phyloP scores from a whole-genome alignment of 2,329 filamentous ascomycete species.

The Fonsecaea erecta region DNA sequence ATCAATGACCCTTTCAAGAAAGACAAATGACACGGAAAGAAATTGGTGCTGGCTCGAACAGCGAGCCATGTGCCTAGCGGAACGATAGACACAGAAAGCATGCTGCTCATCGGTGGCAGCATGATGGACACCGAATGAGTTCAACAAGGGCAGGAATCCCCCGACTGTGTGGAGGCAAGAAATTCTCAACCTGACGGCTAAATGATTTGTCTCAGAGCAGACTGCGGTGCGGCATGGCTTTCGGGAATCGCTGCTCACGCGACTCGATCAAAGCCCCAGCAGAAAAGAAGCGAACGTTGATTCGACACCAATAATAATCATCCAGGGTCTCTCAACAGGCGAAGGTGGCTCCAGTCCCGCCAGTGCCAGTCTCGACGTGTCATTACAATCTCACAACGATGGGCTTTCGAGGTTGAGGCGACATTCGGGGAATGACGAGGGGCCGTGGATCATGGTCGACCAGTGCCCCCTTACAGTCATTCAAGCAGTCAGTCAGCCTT shows the following conservation, averaged over 20 bases:
- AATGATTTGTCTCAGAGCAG: not conserved
- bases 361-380: not conserved
- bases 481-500: not conserved
- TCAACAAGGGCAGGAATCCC: not conserved
- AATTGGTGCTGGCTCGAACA: not conserved
- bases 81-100: not conserved
- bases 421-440: constrained; percentile 1
- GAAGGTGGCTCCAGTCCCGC: not conserved
- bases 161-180: not conserved
- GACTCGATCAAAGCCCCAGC: not conserved
- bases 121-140: not conserved
- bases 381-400: not conserved
- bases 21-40: not conserved
- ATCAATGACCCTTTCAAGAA: too few relatives aligned
- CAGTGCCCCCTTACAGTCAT: not conserved
- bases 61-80: not conserved
- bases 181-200: not conserved
- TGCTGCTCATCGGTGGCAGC: not conserved
- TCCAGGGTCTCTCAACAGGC: not conserved
- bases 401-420: not conserved
- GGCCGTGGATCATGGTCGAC: not conserved
- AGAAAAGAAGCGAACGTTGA: not conserved
- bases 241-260: not conserved
- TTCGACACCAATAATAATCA: not conserved
- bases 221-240: not conserved